phyloP scores from a whole-genome alignment of 495 filamentous ascomycete genomes.

The Aeminium ludgeri region DNA sequence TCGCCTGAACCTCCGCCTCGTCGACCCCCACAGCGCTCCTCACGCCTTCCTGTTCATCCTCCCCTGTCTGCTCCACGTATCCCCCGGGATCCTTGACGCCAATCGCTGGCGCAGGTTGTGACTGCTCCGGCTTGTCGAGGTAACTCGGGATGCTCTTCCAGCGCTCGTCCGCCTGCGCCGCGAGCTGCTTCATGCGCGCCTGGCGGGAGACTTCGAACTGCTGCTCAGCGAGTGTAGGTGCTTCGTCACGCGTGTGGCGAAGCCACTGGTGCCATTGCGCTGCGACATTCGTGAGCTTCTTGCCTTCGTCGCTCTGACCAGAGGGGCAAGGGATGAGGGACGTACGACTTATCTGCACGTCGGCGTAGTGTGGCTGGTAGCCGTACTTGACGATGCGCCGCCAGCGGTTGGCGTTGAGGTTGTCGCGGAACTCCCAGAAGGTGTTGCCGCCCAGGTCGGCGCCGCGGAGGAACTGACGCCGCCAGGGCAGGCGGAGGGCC shows the following conservation, averaged over 20 bases:
- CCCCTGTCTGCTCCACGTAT: slow-evolving; percentile 16
- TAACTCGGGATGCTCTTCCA: slow-evolving; percentile 65
- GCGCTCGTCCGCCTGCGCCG: slow-evolving; percentile 61
- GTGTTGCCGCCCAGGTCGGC: slow-evolving; percentile 78
- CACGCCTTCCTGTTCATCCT: slow-evolving; percentile 9
- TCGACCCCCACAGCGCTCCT: slow-evolving; percentile 14
- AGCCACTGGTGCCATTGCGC: slow-evolving; percentile 97
- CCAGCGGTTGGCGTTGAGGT: slow-evolving; percentile 32
- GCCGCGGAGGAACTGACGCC: slow-evolving; percentile 45
- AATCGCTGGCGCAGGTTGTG: slow-evolving; percentile 29
- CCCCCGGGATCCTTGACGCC: slow-evolving; percentile 21
- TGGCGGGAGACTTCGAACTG: slow-evolving; percentile 49
- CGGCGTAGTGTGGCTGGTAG: slow-evolving; percentile 42
- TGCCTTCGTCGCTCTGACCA: background rate
- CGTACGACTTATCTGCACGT: slow-evolving; percentile 45
- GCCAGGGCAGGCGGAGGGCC: slow-evolving; percentile 66
- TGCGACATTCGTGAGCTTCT: slow-evolving; percentile 15
- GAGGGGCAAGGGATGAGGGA: background rate
- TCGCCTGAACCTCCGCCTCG: slow-evolving; percentile 10
- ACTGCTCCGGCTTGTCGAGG: slow-evolving; percentile 38
- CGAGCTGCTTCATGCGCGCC: slow-evolving; percentile 52
- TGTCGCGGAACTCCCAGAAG: slow-evolving; percentile 79
- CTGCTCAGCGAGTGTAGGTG: slow-evolving; percentile 66
- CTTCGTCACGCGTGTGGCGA: slow-evolving; percentile 52
- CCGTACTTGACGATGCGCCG: slow-evolving; percentile 54